Base-by-base conservation (phyloP, 768 basidiomycete genomes). In the Antrodiella citrinella region DNA sequence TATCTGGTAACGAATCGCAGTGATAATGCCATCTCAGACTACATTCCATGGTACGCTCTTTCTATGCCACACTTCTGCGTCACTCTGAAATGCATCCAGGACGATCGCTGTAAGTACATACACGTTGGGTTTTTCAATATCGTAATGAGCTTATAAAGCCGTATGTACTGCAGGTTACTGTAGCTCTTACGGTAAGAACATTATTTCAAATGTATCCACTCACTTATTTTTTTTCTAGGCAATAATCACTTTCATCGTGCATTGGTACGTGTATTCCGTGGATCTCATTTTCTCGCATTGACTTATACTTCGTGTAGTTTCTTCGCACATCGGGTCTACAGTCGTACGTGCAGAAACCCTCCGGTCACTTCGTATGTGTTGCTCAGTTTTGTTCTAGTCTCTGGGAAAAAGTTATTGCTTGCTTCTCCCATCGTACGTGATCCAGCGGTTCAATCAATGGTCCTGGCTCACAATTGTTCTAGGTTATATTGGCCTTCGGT, bases 361-460 rank as follows among this genome's bases (percentile, higher is more conserved):
- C 26, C n/a, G 30, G 30, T 22, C 15, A 7, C 12, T 43, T 4
- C 23, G 2, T 15, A 15, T n/a, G 13, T 2, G 25, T n/a, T 9
- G 3, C 35, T 26, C 5, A 30, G 23, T 21, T 10, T 26, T 22
- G 22, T 13, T n/a, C 38, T 38, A 59, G 58, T 57, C 22, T 57
- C 53, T 43, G 45, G 39, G 19, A 47, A 51, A 4, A 59, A 55
- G 20, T 48, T 41, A 42, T 44, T 11, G 2, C 48, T 58, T 26
- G 48, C 55, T 12, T 30, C 24, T 5, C 48, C 53, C 11, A 30
- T 59, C 22, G 58, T 59, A 21, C 3, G 57, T 56, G 10, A 18
- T 30, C 35, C 35, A 18, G 35, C 18, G 20, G 23, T 23, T 43
- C 18, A 18, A 11, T 21, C 5, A 5, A 3, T 4, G 41, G 1